Base-by-base conservation (phyloP, 2,329 filamentous ascomycete species). In the Berkeleyomyces rouxiae region DNA sequence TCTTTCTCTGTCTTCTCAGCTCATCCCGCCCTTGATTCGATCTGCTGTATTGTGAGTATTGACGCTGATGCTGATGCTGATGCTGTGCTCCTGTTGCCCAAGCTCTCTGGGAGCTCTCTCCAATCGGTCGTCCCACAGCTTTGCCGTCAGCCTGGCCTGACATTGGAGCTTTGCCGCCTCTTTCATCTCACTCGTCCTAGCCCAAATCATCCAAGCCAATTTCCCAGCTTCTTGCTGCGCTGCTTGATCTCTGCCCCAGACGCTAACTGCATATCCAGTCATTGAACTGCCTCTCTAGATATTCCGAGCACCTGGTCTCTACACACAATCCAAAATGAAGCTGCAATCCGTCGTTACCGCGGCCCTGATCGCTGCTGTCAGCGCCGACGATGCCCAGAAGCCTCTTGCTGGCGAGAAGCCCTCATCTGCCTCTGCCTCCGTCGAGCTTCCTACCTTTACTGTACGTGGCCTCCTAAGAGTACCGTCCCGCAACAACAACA, bases 391-490 rank as follows among this genome's bases (percentile, higher is more conserved):
- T 57, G 62, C 61, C 31, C 65, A 67, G 23, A 65, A 67, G 46
- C 61, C 60, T 57, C 75, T 87, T 71, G 86, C 85, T 68, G 82
- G 84, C 73, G 82, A 83, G 64, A 82, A 86, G 71, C 79, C 83
- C 23, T 78, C 85, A 39, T 60, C 58, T 16, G 42, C 55, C 64
- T 76, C 82, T 62, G 78, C 79, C 59, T 74, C 80, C 59, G 77
- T 86, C 64, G 79, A 85, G 72, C 83, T 89, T 69, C 87, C 92
- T 57, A 88, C 84, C 63, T 96, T 96, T 73, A 95, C 90, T 67
- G 91, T 96, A 80, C 79, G 90, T 80, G 66, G 33, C 4, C 33
- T 31, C 49, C 23, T 23, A 1, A 23, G 23, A 23, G 23, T 23
- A 23, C 23, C 23, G 23, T 43, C 31, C 49, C 10, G 39, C 39